Evolutionary conservation across 2,329 filamentous ascomycete genomes (phyloP).

Genomic region (Xenoacremonium recifei): DNA sequence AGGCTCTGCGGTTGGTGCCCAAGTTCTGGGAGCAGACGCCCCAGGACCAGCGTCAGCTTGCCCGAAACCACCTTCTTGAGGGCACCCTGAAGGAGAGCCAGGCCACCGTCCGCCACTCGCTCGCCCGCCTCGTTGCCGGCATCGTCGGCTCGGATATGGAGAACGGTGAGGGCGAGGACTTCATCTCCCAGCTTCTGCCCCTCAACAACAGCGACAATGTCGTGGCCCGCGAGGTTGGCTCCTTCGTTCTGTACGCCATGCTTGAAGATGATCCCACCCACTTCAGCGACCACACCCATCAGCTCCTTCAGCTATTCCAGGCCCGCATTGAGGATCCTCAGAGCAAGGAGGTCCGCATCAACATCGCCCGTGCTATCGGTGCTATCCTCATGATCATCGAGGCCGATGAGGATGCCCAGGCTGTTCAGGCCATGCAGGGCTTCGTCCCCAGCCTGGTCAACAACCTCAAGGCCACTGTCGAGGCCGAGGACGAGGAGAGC

Average conservation of each 20-base stretch:
- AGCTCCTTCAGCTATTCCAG: conserved; percentile 80
- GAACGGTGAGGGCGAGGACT: conserved; percentile 73
- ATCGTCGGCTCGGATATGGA: conserved; percentile 81
- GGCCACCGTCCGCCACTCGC: conserved; percentile 76
- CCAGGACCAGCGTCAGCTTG: conserved; percentile 72
- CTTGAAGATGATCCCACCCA: conserved; percentile 83
- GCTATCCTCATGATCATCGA: conserved; percentile 85
- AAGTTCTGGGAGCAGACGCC: conserved; percentile 83
- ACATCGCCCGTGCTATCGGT: conserved; percentile 88
- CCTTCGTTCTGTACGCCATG: conserved; percentile 90
- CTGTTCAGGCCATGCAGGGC: conserved; percentile 72
- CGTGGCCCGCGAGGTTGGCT: conserved; percentile 81
- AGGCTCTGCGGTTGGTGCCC: conserved; percentile 76
- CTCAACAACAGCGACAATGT: conserved; percentile 74
- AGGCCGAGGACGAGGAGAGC: conserved; percentile 79
- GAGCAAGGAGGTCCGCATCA: conserved; percentile 89
- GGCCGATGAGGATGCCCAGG: conserved; percentile 76
- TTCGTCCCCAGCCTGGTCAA: conserved; percentile 86
- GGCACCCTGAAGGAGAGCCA: conserved; percentile 78
- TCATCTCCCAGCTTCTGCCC: conserved; percentile 76
- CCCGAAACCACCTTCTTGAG: conserved; percentile 81
- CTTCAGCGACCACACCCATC: conserved; percentile 76
- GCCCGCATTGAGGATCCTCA: conserved; percentile 87
- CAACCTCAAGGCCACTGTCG: conserved; percentile 81
- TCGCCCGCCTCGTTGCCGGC: conserved; percentile 82